Base-by-base conservation (phyloP, 192 early-diverging fungal genomes). In the Rhizophagus prolifer region DNA sequence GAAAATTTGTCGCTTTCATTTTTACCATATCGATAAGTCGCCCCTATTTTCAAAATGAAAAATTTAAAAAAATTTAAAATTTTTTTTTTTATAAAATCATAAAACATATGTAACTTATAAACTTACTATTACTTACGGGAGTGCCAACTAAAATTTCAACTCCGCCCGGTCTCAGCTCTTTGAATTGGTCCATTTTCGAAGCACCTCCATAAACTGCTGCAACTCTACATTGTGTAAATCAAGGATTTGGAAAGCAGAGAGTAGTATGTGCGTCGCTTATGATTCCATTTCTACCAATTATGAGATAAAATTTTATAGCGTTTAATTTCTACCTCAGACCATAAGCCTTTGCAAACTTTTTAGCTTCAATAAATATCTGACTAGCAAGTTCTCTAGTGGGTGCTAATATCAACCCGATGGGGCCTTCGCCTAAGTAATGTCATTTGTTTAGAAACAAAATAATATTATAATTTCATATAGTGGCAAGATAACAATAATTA, bases 1-100 rank as follows among this genome's bases (percentile, higher is more conserved):
- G 81, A 19, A 96, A 87, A 72, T 92, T 93, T 9, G 92, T 93
- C 6, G 94, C 95, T 76, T 95, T 95, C 86, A 94, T 95, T 79
- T 92, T 92, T 58, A 96, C 84, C 84, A 96, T 86, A 73, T 96
- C 95, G 81, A 96, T 95, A 64, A 96, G 81, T 47, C 95, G 84
- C 34, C 95, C 95, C 75, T 76, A 36, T 34, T 76, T 38, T 46
- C 31, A 67, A 36, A 36, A 67, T 67, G 21, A 36, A 67, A 19
- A 34, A n/a, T n/a, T n/a, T n/a, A n/a, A n/a, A n/a, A n/a, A n/a
- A n/a, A n/a, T n/a, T 14, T 66, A 3, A 14, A 28, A 28, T 21
- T 16, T 36, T 21, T 34, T 38, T 36, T 67, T 69, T 31, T 8
- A 68, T 68, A 9, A 44, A n/a, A 23, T 41, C 21, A 23, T 23